Conservation (phyloP, 1,284 basidiomycete genomes). For the Xerocomus alliaceus region DNA sequence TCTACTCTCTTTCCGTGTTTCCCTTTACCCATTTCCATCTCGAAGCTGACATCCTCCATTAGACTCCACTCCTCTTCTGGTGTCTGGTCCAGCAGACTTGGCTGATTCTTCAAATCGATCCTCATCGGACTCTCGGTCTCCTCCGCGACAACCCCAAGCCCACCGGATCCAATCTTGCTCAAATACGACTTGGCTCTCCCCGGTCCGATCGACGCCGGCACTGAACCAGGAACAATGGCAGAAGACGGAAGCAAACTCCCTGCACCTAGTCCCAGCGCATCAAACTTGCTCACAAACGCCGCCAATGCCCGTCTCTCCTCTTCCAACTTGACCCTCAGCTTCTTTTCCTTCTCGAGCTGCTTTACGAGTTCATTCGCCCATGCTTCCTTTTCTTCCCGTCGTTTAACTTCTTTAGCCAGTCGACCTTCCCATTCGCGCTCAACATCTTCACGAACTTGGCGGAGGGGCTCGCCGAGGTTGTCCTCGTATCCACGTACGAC, state of each 20-base stretch:
- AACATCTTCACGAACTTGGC: slow-evolving; percentile 79
- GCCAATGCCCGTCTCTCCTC: slow-evolving; percentile 76
- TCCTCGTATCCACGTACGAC: slow-evolving; percentile 73
- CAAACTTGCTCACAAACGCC: slow-evolving; percentile 79
- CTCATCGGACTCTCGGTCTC: slow-evolving; percentile 57
- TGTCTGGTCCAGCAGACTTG: slow-evolving; percentile 66
- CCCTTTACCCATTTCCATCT: slow-evolving; percentile 39
- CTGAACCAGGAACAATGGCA: slow-evolving; percentile 6
- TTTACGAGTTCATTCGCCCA: slow-evolving; percentile 76
- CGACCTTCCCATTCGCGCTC: slow-evolving; percentile 77
- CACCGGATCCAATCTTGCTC: slow-evolving; percentile 34
- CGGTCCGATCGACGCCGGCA: neutral
- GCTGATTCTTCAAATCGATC: slow-evolving; percentile 52
- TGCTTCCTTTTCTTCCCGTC: slow-evolving; percentile 68
- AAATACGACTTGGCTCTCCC: slow-evolving; percentile 55
- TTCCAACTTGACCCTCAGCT: slow-evolving; percentile 68
- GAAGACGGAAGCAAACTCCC: slow-evolving; percentile 44
- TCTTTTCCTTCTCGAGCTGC: slow-evolving; percentile 77
- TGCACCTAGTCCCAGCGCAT: slow-evolving; percentile 62
- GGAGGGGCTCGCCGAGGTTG: slow-evolving; percentile 72
- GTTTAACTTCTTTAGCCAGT: slow-evolving; percentile 64
- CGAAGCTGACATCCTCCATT: slow-evolving; percentile 62
- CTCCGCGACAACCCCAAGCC: slow-evolving; percentile 30
- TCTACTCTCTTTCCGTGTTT: slow-evolving; percentile 21
- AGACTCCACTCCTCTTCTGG: slow-evolving; percentile 63